These are phyloP conservation scores for Deuterostichococcus epilithicus DNA, from an alignment of 139 green algal genomes.

Conservation along the genomic window DNA sequence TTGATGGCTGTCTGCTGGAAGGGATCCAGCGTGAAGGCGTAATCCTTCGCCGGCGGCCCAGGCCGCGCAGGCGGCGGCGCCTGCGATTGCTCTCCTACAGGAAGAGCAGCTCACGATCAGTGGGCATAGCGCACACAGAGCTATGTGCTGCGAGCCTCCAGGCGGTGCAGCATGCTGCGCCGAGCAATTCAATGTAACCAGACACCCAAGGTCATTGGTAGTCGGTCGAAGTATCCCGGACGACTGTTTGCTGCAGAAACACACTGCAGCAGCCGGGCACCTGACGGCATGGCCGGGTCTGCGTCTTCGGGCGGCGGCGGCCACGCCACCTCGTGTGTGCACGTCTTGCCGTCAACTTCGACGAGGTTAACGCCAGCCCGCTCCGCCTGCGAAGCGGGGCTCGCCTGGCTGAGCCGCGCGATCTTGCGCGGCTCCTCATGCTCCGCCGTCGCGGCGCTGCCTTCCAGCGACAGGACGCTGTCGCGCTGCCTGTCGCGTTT, in stretches of 20 bases:
- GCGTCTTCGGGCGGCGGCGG: constrained; percentile 21
- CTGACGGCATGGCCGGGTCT: background rate
- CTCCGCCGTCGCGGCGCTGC: background rate
- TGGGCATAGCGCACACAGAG: background rate
- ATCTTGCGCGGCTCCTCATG: background rate
- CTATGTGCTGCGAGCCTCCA: background rate
- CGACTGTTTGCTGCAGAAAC: no score
- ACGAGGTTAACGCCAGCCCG: constrained; percentile 36
- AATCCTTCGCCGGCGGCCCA: constrained; percentile 35
- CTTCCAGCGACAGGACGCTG: background rate
- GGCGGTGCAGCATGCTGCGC: no score
- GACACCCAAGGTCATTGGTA: no score
- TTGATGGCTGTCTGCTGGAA: constrained; percentile 78
- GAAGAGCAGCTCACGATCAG: no score
- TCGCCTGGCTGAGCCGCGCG: background rate
- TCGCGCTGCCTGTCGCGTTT: background rate
- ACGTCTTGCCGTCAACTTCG: constrained; percentile 67
- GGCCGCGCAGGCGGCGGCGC: constrained; percentile 35
- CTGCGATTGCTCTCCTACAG: constrained; percentile 22
- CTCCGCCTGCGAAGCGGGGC: background rate
- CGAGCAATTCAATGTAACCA: no score
- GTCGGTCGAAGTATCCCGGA: no score
- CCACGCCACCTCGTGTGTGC: constrained; percentile 81
- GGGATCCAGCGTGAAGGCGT: constrained; percentile 70
- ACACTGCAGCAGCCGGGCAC: background rate